Evolutionary conservation across 305 asterid species (phyloP).

Genomic region (Withania somnifera): DNA sequence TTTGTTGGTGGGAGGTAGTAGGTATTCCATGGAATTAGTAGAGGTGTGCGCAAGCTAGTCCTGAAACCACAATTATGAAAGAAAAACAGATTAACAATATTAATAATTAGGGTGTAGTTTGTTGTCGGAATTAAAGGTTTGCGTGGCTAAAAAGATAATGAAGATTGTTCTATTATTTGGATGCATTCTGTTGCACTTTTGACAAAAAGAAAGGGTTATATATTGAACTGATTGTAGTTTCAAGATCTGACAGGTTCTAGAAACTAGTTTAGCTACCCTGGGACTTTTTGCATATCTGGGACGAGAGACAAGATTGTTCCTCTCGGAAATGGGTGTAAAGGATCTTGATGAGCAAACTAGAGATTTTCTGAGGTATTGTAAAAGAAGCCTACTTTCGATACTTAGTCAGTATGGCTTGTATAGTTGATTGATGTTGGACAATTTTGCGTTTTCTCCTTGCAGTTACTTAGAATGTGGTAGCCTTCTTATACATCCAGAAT

Average conservation of each 20-base stretch:
- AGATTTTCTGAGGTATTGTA: conserved; percentile 51
- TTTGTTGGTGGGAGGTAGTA: background rate
- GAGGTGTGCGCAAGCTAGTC: background rate
- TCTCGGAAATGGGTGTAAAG: conserved; percentile 44
- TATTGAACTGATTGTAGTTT: background rate
- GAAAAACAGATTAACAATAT: background rate
- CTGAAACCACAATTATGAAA: background rate
- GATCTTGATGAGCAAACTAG: conserved; percentile 53
- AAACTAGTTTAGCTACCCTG: conserved; percentile 45
- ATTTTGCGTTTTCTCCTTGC: conserved; percentile 11
- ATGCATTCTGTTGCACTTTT: background rate
- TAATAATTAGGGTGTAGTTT: background rate
- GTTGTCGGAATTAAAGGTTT: background rate
- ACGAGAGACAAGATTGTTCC: conserved; percentile 63
- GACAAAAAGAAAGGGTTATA: background rate
- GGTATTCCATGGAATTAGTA: background rate
- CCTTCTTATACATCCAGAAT: conserved; percentile 51
- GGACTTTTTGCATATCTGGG: conserved; percentile 73
- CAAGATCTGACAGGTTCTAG: conserved; percentile 38
- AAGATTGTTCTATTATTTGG: background rate
- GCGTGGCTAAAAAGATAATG: background rate
- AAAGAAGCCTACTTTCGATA: background rate
- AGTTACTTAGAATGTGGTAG: conserved; percentile 80
- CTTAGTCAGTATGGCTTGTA: background rate
- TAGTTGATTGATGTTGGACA: background rate